Evolutionary conservation across 108 stramenopile genomes (phyloP).

Genomic region (Pseudonitzschia pungens): DNA sequence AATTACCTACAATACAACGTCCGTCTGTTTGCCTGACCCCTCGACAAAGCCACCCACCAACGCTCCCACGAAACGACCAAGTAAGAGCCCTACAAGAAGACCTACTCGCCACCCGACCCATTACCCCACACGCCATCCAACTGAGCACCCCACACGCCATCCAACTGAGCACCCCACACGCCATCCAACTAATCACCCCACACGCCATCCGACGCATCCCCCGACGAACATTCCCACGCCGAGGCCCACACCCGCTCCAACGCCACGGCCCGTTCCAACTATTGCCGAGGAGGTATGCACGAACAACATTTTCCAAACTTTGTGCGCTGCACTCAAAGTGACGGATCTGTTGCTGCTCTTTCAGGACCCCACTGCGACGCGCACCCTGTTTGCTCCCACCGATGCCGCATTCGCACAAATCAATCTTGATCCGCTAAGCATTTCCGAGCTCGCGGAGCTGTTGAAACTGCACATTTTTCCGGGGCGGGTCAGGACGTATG

Average conservation of each 20-base stretch:
- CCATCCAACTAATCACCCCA: neutral
- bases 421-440: neutral
- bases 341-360: too few relatives aligned
- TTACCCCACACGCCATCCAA: neutral
- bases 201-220: neutral
- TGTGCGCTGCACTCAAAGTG: too few relatives aligned
- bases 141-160: neutral
- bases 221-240: neutral
- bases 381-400: neutral
- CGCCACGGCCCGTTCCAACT: neutral
- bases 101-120: neutral
- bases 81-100: neutral
- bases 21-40: neutral
- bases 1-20: neutral
- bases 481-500: neutral
- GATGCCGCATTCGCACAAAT: neutral
- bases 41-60: slow-evolving; percentile 1
- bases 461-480: neutral
- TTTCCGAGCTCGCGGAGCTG: neutral
- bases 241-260: neutral
- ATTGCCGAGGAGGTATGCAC: too few relatives aligned
- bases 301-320: too few relatives aligned
- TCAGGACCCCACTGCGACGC: too few relatives aligned
- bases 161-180: neutral
- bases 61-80: neutral